Base-by-base conservation (phyloP, 2,329 filamentous ascomycete species). In the Fusarium piperis region DNA sequence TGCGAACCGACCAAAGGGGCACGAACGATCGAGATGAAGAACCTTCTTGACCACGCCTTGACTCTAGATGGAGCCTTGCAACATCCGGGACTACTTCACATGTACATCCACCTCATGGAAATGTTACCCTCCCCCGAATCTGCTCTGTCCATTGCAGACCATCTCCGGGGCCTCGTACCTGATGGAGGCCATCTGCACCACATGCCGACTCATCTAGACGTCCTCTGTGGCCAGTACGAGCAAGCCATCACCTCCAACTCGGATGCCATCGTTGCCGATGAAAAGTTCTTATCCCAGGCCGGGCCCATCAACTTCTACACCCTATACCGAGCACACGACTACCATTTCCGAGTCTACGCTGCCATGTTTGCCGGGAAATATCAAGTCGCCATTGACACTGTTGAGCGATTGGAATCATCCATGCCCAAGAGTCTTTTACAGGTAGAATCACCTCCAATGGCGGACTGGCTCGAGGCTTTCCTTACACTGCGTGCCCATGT, bases 61-160 rank as follows among this genome's bases (percentile, higher is more conserved):
- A 82, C 84, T 4, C 70, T 74, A 1, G 65, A 74, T 0, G 77
- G 73, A 11, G 78, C 67, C 18, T 57, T 62, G 26, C 78, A 87
- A 93, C 93, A 96, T 75, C 91, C 92, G 0, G 93, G 92, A 0
- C 78, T 94, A 1, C 83, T 94, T 6, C 92, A 94, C 78, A 81
- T 94, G 30, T 94, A 94, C 78, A 93, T 93, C 59, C 92, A 94
- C 74, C 85, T 93, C 2, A 92, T 94, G 87, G 92, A 94, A 76
- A 94, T 94, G 92, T 93, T 91, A 0, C 81, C 84, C 0, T 85
- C 83, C 0, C 92, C 92, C 0, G 92, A 93, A 77, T 77, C 81
- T 2, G 92, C 90, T 1, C 78, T 93, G 16, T 82, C 86, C 0
- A 83, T 87, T 0, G 91, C 91, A 6, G 87, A 94, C 74, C 81